Base-by-base conservation (phyloP, 768 basidiomycete genomes). In the Naganishia kalamii region DNA sequence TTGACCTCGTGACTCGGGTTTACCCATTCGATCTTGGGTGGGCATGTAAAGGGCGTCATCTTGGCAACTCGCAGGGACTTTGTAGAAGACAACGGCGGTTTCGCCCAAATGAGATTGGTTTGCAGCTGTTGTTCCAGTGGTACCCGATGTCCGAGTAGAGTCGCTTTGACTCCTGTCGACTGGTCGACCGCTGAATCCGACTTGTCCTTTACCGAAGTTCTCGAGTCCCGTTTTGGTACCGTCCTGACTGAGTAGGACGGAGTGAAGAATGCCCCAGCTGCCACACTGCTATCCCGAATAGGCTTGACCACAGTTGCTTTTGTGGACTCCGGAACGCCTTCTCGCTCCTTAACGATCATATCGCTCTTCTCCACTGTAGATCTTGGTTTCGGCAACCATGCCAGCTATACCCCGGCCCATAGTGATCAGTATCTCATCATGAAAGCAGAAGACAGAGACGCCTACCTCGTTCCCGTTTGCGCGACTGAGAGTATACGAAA, bases 11-110 rank as follows among this genome's bases (percentile, higher is more conserved):
- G 54, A 6, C 21, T 23, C 4, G 19, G 54, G 27, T 35, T 57
- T 17, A 35, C 40, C 54, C 54, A 57, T 41, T 57, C 37, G 8
- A 57, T 57, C 54, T 57, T 57, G 12, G 54, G n/a, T 27, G 54
- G 54, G 37, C n/a, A 57, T 11, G 37, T 27, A 12, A 21, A 15
- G 3, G 37, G 8, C 21, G 33, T n/a, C 19, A n/a, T 23, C 21
- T 25, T 4, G 4, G 13, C 21, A 15, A 11, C 12, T 21, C 1
- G 54, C 5, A 27, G 5, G 13, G 33, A 35, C n/a, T 35, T 57
- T 4, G 35, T 4, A 15, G 35, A 57, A 11, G 37, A 57, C 0
- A 57, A n/a, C 6, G 54, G 35, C 23, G n/a, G 21, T 25, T 25
- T 40, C 1, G 19, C 37, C 35, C 35, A 57, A 21, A 57, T n/a